Percentiles rank a stretch among this genome's conserved stretches.
phyloP scores from a whole-genome alignment of 2,329 filamentous ascomycete species.

The Exophiala dermatitidis region DNA sequence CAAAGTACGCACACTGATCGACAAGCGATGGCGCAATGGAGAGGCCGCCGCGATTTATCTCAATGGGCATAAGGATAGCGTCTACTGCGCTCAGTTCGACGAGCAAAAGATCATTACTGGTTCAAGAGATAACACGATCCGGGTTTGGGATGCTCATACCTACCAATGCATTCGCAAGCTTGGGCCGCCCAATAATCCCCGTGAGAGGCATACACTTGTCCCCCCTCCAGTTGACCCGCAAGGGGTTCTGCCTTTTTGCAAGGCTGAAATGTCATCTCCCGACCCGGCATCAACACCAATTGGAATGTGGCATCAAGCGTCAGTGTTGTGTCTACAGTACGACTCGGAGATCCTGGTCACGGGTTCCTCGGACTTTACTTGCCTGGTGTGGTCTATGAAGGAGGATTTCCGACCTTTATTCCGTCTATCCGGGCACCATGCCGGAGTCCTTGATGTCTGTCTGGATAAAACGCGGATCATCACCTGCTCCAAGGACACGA shows the following conservation, averaged over 20 bases:
- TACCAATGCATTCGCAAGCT: slow-evolving; percentile 80
- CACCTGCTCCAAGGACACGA: slow-evolving; percentile 92
- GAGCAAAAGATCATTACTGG: slow-evolving; percentile 98
- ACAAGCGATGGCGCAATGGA: slow-evolving; percentile 70
- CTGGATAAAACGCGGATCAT: slow-evolving; percentile 90
- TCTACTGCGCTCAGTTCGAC: slow-evolving; percentile 97
- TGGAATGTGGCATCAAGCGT: slow-evolving; percentile 67
- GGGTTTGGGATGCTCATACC: slow-evolving; percentile 90
- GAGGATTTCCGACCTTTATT: slow-evolving; percentile 71
- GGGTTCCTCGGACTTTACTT: slow-evolving; percentile 84
- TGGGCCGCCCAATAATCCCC: slow-evolving; percentile 61
- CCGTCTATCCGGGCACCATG: slow-evolving; percentile 69
- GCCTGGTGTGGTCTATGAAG: slow-evolving; percentile 83
- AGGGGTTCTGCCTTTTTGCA: slow-evolving; percentile 39
- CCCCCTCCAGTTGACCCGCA: slow-evolving; percentile 37
- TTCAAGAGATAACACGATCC: slow-evolving; percentile 88
- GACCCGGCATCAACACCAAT: slow-evolving; percentile 25
- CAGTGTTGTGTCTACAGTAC: slow-evolving; percentile 90
- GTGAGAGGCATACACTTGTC: slow-evolving; percentile 47
- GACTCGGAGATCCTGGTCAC: slow-evolving; percentile 90
- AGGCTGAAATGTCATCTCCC: slow-evolving; percentile 46
- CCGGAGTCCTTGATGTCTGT: slow-evolving; percentile 86
- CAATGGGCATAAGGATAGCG: slow-evolving; percentile 88
- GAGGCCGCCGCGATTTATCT: slow-evolving; percentile 78
- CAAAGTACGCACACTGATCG: slow-evolving; percentile 65